Evolutionary conservation across 83 land plant genomes (phyloP), one percentile per base, ranked within the genome.

Genomic region (Diphasiastrum complanatum): DNA sequence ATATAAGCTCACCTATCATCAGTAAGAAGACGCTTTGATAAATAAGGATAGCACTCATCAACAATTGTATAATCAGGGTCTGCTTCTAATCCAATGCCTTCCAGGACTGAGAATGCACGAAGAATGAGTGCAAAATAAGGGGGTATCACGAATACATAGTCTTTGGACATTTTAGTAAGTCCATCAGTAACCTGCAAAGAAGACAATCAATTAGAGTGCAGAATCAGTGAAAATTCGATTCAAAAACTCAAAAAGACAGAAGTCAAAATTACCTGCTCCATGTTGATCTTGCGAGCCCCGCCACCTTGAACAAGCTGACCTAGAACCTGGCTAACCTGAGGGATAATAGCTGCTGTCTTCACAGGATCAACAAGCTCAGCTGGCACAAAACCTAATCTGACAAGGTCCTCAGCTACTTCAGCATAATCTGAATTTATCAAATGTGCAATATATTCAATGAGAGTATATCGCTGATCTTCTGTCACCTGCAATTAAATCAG

Each of bases 81-180:
- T 35, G 74, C 74, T 25, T 78, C 80, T 40, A 78, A 65, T 24
- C 81, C 81, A 70, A 78, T 69, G 45, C 81, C 81, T 29, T 78
- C 79, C 66, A 78, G 50, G 16, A 78, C 63, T 31, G 79, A 65
- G 60, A 78, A 78, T 30, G 79, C 80, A 18, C 74, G 73, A 12
- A 78, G 63, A 47, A 78, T 75, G 24, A 78, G 79, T 33, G 81
- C 78, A 61, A 78, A 75, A 58, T 78, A 78, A 20, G 81, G 78
- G 22, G 81, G 81, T 37, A 78, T 51, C 22, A 78, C 75, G 36
- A 78, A 75, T 6, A 75, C 54, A 66, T 78, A 75, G 52, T 78
- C 81, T 62, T 70, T 56, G 10, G 79, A 75, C 3, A 78, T 78
- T 18, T 59, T 75, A 22, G 69, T 40, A 14, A 78, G 49, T 27